These are phyloP conservation scores for Triadica sebifera DNA, from an alignment of 345 rosid species.

Conservation along the genomic window DNA sequence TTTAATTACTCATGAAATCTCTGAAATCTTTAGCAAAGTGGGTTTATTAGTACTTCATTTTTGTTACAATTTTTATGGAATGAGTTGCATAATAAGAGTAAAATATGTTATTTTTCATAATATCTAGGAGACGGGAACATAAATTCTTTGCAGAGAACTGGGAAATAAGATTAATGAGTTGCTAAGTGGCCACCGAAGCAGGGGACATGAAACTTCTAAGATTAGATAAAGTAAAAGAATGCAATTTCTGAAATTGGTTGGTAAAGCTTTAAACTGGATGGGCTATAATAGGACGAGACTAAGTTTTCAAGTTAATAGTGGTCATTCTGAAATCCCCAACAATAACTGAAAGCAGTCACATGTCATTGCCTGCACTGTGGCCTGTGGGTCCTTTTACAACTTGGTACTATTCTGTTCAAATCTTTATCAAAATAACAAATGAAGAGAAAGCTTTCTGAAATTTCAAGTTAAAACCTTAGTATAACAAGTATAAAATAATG, in stretches of 20 bases:
- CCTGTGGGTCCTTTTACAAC: slow-evolving; percentile 14
- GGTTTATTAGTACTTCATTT: no score
- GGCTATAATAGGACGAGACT: not conserved
- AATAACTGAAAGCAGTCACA: slow-evolving; percentile 35
- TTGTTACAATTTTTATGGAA: no score
- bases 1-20: no score
- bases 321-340: slow-evolving; percentile 35
- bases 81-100: no score
- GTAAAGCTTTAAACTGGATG: not conserved
- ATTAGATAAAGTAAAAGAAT: not conserved
- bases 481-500: no score
- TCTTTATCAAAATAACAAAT: not conserved
- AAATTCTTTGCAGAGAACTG: no score
- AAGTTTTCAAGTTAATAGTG: slow-evolving; percentile 4
- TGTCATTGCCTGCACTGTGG: slow-evolving; percentile 21
- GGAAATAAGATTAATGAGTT: no score
- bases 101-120: no score
- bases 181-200: not conserved
- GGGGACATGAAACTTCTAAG: not conserved
- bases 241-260: not conserved
- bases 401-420: slow-evolving; percentile 4
- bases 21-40: no score
- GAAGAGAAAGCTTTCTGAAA: not conserved
- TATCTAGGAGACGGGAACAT: no score
- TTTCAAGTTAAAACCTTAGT: not conserved